Percentiles rank a stretch among this genome's conserved stretches.
phyloP scores from a whole-genome alignment of 2,329 filamentous ascomycete genomes.

The Penicillium freii region DNA sequence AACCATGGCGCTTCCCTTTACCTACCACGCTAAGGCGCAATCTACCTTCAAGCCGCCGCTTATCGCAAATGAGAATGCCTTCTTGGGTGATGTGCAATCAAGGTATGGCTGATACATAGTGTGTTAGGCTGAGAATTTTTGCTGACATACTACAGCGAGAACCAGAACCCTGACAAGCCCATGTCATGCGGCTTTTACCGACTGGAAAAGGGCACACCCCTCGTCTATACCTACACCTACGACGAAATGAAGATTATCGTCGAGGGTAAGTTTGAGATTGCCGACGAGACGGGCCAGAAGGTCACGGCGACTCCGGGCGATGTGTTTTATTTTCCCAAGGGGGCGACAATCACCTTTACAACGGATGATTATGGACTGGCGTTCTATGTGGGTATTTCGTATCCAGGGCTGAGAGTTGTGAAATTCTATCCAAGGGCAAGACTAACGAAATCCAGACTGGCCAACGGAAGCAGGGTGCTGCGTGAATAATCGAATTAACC shows the following conservation, averaged over 20 bases:
- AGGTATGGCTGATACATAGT: conserved; percentile 38
- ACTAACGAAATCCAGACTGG: conserved; percentile 27
- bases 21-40: conserved; percentile 59
- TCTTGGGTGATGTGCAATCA: conserved; percentile 61
- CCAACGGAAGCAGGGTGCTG: conserved; percentile 31
- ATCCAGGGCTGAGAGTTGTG: neutral
- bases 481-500: conserved; percentile 12
- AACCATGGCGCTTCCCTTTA: conserved; percentile 46
- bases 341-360: conserved; percentile 64
- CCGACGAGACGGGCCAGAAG: conserved; percentile 60
- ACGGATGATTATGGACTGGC: conserved; percentile 61
- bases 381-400: conserved; percentile 50
- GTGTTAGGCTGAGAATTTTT: neutral
- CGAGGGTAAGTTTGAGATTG: conserved; percentile 65
- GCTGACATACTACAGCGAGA: conserved; percentile 42
- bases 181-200: conserved; percentile 66
- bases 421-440: neutral
- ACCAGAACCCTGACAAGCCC: conserved; percentile 57
- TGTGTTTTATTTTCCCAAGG: conserved; percentile 68
- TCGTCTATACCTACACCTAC: conserved; percentile 68
- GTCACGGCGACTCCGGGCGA: conserved; percentile 62
- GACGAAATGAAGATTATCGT: conserved; percentile 74
- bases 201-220: conserved; percentile 64
- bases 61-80: conserved; percentile 67
- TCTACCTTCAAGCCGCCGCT: conserved; percentile 61